phyloP scores from a whole-genome alignment of 192 early-diverging fungal genomes.

The Backusella liffmaniae region DNA sequence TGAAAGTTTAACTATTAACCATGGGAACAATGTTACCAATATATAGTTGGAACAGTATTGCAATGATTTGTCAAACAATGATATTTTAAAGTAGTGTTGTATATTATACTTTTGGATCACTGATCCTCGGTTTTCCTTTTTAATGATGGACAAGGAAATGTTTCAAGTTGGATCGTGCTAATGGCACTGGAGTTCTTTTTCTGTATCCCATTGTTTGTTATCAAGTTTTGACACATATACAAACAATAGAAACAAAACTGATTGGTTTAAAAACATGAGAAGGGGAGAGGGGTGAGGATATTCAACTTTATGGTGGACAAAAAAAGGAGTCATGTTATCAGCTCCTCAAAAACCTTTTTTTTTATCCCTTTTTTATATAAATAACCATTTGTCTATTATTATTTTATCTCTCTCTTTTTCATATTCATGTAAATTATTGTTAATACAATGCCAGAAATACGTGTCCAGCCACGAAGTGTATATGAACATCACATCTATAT shows the following conservation, averaged over 20 bases:
- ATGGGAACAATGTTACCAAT: neutral
- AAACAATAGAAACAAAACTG: neutral
- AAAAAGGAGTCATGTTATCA: slow-evolving; percentile 1
- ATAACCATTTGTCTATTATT: neutral
- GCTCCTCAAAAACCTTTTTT: neutral
- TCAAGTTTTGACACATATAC: neutral
- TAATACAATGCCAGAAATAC: slow-evolving; percentile 70
- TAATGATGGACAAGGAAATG: neutral
- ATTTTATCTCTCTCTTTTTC: neutral
- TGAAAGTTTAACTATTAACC: neutral
- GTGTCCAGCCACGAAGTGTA: slow-evolving; percentile 72
- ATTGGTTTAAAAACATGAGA: neutral
- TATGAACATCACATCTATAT: slow-evolving; percentile 86
- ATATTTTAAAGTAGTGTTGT: neutral
- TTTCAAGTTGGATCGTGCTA: neutral
- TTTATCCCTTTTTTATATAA: neutral
- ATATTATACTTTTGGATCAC: neutral
- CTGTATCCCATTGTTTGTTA: neutral
- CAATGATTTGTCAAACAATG: too few relatives aligned
- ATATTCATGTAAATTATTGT: neutral
- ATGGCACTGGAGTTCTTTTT: neutral
- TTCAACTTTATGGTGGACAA: neutral
- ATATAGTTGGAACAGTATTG: neutral
- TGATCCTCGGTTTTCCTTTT: neutral
- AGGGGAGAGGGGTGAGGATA: neutral